Conservation (phyloP, 331 rosid genomes). For the Quercus phellos region DNA sequence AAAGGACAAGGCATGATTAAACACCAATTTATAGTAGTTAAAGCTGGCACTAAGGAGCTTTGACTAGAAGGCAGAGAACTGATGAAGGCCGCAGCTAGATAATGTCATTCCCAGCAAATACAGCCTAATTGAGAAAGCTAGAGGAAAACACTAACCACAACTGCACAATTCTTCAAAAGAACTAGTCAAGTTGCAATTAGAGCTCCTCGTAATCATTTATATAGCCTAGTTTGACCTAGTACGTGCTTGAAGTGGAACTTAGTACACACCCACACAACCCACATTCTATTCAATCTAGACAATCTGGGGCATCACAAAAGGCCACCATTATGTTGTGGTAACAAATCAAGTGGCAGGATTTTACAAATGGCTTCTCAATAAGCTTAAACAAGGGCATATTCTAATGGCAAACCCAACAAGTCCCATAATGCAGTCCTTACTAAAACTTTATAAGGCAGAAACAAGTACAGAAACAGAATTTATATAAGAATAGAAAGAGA, state of each 20-base stretch:
- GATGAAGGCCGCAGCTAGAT: not conserved
- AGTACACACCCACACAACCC: no score
- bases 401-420: not conserved
- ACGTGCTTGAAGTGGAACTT: no score
- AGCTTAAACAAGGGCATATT: not conserved
- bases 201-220: not conserved
- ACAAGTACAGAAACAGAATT: not conserved
- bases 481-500: not conserved
- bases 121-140: not conserved
- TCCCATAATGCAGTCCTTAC: not conserved
- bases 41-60: not conserved
- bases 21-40: constrained; percentile 3
- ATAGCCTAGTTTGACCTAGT: no score
- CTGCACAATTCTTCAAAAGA: no score
- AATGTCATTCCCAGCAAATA: not conserved
- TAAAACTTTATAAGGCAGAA: not conserved
- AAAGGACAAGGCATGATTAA: not conserved
- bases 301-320: not conserved
- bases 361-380: not conserved
- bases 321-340: not conserved
- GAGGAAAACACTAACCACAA: no score
- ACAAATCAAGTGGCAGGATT: not conserved
- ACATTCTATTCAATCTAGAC: no score
- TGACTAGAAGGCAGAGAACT: not conserved
- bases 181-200: not conserved